A percentile compares a stretch with the other conserved stretches of the same genome.
Evolutionary conservation across 805 yeast genomes (phyloP).

Genomic region (Schizosaccharomyces octosporus): DNA sequence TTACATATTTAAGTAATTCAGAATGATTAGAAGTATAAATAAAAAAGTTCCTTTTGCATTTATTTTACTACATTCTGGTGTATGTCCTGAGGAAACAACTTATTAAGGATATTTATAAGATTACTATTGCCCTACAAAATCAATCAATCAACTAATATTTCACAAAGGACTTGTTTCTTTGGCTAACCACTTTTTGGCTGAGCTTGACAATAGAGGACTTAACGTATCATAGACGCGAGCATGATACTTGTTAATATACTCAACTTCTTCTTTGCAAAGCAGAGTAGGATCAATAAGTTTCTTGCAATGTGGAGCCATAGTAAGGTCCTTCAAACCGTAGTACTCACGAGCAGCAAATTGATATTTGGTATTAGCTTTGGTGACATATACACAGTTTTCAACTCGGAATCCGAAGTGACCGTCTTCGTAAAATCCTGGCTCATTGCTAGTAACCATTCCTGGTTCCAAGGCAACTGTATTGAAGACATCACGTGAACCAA

Average conservation of each 20-base stretch:
- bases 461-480: slow-evolving; percentile 26
- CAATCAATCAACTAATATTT: no score
- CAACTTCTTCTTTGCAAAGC: neutral
- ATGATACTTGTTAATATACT: neutral
- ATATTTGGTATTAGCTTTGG: slow-evolving; percentile 17
- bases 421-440: slow-evolving; percentile 82
- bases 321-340: slow-evolving; percentile 57
- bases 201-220: neutral
- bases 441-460: slow-evolving; percentile 69
- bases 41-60: no score
- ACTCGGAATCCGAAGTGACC: slow-evolving; percentile 77
- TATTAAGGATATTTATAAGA: no score
- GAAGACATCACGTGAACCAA: slow-evolving; percentile 27
- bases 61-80: no score
- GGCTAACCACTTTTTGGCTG: neutral
- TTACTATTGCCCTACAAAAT: no score
- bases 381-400: slow-evolving; percentile 54
- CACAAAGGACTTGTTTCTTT: neutral
- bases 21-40: no score
- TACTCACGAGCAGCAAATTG: slow-evolving; percentile 33
- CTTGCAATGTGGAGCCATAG: slow-evolving; percentile 14
- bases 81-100: no score
- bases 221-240: neutral
- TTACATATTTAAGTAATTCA: no score
- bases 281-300: neutral